Percentiles rank a stretch among this genome's conserved stretches.
These are phyloP conservation scores for Fraxinus quadrangulata DNA, from an alignment of 257 asterid genomes.

Conservation along the genomic window DNA sequence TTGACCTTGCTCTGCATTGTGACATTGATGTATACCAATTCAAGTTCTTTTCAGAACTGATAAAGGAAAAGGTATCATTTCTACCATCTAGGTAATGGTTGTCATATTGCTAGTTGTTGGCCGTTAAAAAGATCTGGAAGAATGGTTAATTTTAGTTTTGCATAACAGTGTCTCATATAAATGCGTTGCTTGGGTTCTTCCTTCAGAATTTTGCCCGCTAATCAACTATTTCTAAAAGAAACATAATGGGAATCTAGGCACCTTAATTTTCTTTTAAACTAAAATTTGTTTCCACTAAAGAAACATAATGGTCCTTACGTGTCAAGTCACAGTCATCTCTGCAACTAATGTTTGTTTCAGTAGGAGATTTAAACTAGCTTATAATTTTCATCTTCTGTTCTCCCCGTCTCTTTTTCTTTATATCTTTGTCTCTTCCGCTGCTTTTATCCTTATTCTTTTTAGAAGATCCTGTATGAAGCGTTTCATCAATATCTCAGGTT, in stretches of 20 bases:
- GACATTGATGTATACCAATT: constrained; percentile 95
- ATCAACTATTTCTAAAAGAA: not conserved
- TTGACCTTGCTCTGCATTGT: constrained; percentile 93
- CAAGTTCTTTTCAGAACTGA: constrained; percentile 87
- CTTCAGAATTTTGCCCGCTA: not conserved
- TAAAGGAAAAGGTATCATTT: constrained; percentile 73
- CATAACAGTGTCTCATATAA: not conserved
- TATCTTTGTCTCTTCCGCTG: not conserved
- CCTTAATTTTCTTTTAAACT: constrained; percentile 1
- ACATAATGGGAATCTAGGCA: not conserved
- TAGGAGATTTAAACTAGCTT: not conserved
- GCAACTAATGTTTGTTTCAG: constrained; percentile 5
- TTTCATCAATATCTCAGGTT: constrained; percentile 49
- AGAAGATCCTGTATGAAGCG: not conserved
- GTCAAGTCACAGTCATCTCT: not conserved
- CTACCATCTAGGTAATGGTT: constrained; percentile 13
- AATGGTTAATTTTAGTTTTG: not conserved
- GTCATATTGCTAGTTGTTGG: constrained; percentile 2
- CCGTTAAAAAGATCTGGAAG: not conserved
- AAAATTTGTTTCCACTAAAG: not conserved
- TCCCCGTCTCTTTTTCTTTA: not conserved
- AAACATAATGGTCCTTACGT: not conserved
- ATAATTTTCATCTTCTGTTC: not conserved
- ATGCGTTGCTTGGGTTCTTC: not conserved
- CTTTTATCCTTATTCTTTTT: not conserved